phyloP scores from a whole-genome alignment of 352 stramenopile species.

The Phytopythium cucurbitacearum region DNA sequence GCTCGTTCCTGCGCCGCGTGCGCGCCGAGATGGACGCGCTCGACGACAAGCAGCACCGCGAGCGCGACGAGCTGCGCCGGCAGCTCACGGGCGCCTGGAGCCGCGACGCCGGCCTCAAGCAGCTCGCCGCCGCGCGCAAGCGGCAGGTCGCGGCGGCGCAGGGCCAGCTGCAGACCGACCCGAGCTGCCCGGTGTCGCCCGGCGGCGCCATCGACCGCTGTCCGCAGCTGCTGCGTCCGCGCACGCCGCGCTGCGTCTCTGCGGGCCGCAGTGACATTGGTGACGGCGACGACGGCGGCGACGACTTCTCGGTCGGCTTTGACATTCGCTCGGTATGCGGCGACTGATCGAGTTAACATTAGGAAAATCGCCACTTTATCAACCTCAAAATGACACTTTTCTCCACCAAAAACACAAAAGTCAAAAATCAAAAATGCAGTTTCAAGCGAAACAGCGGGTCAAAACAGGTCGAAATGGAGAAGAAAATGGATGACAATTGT shows the following conservation, averaged over 20 bases:
- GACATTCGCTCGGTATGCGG: conserved; percentile 58
- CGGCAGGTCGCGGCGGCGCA: conserved; percentile 52
- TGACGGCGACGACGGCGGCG: conserved; percentile 1
- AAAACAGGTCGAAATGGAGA: not conserved
- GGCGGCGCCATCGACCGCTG: conserved; percentile 6
- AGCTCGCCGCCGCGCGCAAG: conserved; percentile 56
- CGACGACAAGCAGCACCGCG: conserved; percentile 44
- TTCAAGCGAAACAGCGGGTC: not conserved
- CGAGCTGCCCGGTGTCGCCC: too few relatives aligned
- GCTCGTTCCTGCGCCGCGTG: conserved; percentile 45
- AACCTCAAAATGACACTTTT: too few relatives aligned
- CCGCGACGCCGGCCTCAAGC: conserved; percentile 60
- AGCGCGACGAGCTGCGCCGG: conserved; percentile 52
- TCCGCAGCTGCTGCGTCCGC: conserved; percentile 20
- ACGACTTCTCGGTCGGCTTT: conserved; percentile 71
- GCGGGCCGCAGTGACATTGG: not conserved
- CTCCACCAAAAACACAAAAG: too few relatives aligned
- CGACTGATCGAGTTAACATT: conserved; percentile 9
- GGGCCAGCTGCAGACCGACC: conserved; percentile 7
- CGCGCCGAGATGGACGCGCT: conserved; percentile 55
- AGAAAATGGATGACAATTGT: not conserved
- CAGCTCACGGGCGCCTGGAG: conserved; percentile 60
- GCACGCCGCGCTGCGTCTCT: conserved; percentile 12
- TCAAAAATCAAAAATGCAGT: too few relatives aligned
- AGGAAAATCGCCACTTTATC: too few relatives aligned